Evolutionary conservation across 2,329 filamentous ascomycete species (phyloP).

Genomic region (Ilyonectria robusta): DNA sequence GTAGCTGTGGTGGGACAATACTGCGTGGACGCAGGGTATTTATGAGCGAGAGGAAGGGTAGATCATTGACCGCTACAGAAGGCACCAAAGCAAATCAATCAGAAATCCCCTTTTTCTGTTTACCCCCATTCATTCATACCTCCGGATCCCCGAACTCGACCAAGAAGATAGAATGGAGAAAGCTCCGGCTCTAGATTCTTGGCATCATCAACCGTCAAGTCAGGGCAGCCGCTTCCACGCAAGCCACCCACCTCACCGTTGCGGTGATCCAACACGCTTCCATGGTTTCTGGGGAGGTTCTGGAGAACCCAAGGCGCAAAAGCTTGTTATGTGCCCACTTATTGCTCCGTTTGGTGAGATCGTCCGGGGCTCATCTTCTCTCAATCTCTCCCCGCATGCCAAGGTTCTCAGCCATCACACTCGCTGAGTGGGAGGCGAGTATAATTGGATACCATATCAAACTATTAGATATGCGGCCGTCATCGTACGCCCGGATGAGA

Average conservation of each 20-base stretch:
- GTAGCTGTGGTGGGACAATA: not conserved
- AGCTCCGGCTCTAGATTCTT: not conserved
- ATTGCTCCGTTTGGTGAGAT: not conserved
- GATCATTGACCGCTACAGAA: not conserved
- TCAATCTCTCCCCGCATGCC: constrained; percentile 28
- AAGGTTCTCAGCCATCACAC: constrained; percentile 18
- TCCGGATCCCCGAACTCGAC: not conserved
- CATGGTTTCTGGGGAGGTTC: not conserved
- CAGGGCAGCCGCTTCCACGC: not conserved
- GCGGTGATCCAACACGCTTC: not conserved
- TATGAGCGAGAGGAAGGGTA: not conserved
- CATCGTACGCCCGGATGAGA: not conserved
- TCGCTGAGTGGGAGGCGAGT: not conserved
- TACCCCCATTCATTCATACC: not conserved
- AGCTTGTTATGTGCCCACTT: not conserved
- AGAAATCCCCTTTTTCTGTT: not conserved
- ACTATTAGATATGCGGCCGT: not conserved
- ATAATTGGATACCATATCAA: not conserved
- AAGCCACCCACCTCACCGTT: not conserved
- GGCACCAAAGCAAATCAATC: not conserved
- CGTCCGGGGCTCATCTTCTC: not conserved
- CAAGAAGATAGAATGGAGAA: not conserved
- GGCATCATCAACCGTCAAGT: not conserved
- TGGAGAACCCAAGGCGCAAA: constrained; percentile 1
- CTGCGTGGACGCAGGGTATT: not conserved